Conservation (phyloP, 208 protist genomes). For the Phytomonas francai region DNA sequence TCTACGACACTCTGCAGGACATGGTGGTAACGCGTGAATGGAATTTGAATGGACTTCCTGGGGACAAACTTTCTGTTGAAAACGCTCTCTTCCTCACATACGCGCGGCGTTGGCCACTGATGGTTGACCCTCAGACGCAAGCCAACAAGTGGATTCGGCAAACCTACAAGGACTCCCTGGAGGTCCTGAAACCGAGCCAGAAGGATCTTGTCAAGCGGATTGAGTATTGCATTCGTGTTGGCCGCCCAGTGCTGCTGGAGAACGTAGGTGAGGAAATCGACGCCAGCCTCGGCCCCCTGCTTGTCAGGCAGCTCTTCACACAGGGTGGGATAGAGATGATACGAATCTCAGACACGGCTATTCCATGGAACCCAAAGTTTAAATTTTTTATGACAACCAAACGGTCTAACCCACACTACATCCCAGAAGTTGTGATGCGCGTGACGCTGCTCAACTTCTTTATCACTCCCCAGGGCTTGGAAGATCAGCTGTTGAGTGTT, state of each 20-base stretch:
- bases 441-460: slow-evolving; percentile 99
- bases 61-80: slow-evolving; percentile 94
- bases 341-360: slow-evolving; percentile 93
- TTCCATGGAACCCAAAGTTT: slow-evolving; percentile 96
- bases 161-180: slow-evolving; percentile 93
- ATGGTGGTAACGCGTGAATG: slow-evolving; percentile 92
- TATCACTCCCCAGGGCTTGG: slow-evolving; percentile 95
- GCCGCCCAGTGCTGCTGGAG: slow-evolving; percentile 95
- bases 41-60: slow-evolving; percentile 93
- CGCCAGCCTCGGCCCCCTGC: slow-evolving; percentile 93
- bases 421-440: slow-evolving; percentile 95
- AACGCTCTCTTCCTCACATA: slow-evolving; percentile 96
- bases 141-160: slow-evolving; percentile 97
- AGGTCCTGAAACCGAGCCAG: slow-evolving; percentile 93
- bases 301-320: slow-evolving; percentile 93
- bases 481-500: slow-evolving; percentile 97
- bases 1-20: slow-evolving; percentile 92
- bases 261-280: slow-evolving; percentile 95
- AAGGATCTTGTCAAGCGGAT: slow-evolving; percentile 95
- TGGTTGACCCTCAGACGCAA: slow-evolving; percentile 98
- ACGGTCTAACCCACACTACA: slow-evolving; percentile 96
- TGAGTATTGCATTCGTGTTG: slow-evolving; percentile 91
- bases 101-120: slow-evolving; percentile 95
- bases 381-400: slow-evolving; percentile 98
- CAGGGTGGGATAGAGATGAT: slow-evolving; percentile 93